Evolutionary conservation across 768 basidiomycete genomes (phyloP), one percentile per base, ranked within the genome.

Genomic region (Mycena sanguinolenta): DNA sequence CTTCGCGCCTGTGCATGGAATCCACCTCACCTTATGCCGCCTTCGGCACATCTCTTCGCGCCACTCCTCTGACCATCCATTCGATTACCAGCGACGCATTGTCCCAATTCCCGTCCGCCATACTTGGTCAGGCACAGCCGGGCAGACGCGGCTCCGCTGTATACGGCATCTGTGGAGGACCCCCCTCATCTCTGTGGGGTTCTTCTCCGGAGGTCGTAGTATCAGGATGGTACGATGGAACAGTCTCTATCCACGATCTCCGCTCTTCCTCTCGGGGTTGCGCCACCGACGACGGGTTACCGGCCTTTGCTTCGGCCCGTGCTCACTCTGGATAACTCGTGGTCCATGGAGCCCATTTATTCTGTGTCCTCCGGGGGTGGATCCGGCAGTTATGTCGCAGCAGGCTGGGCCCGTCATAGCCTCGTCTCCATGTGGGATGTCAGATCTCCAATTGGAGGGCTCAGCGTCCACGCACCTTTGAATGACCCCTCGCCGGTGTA

Each of bases 351-450:
- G 71, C 86, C 95, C 10, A 89, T 95, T 57, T 96, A 95, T 76
- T 86, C 89, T 50, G 85, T 96, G 58, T 88, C 92, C 2, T 89
- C 86, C 61, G 94, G 94, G 32, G 94, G 94, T 9, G 93, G 93
- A 0, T 84, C 84, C 19, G 84, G 85, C 14, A 86, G 86, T 65
- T 86, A 92, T 74, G 83, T 96, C 55, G 90, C 92, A 5, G 93
- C 93, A 3, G 95, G 95, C 14, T 89, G 89, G 16, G 93, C 93
- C 9, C 85, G 92, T 13, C 92, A 95, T 75, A 88, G 91, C 67
- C 88, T 95, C 25, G 88, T 96, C 64, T 89, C 92, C 3, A 90
- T 95, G 72, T 96, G 93, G 92, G 95, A 96, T 76, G 84, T 94
- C 34, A 89, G 94, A 12, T 84, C 82, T 23, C 86, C 92, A 0